These are phyloP conservation scores for Chaetothyriales sp. DNA, from an alignment of 2,329 filamentous ascomycete genomes.

Conservation along the genomic window DNA sequence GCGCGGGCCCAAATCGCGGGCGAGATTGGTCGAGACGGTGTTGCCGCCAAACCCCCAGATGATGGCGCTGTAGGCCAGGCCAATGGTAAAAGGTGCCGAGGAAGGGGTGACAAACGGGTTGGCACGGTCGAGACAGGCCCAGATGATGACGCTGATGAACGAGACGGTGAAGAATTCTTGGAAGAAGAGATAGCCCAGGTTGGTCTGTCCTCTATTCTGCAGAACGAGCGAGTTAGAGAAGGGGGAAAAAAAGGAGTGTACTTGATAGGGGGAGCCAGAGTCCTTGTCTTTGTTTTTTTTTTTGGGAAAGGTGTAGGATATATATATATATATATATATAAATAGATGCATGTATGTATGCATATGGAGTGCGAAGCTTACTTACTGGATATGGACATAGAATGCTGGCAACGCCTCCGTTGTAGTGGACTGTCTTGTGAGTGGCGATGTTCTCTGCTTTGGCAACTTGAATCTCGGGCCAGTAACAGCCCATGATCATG, in stretches of 20 bases:
- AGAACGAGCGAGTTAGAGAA: no score
- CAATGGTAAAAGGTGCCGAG: conserved; percentile 39
- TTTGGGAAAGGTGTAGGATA: no score
- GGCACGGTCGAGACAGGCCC: conserved; percentile 41
- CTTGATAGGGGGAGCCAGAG: no score
- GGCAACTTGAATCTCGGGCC: conserved; percentile 33
- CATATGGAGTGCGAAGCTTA: neutral
- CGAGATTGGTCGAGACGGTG: conserved; percentile 42
- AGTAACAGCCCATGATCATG: conserved; percentile 42
- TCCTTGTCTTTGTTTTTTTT: no score
- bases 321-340: no score
- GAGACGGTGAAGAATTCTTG: conserved; percentile 45
- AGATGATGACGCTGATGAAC: conserved; percentile 44
- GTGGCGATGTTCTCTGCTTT: conserved; percentile 26
- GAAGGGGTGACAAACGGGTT: conserved; percentile 41
- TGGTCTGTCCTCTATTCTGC: conserved; percentile 32
- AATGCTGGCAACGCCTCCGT: conserved; percentile 39
- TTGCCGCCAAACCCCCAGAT: conserved; percentile 43
- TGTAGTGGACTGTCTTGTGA: conserved; percentile 28
- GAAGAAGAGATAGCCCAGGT: conserved; percentile 41
- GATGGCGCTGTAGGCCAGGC: conserved; percentile 38
- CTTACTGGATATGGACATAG: conserved; percentile 37
- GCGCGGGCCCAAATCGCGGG: conserved; percentile 43
- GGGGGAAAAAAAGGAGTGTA: no score
- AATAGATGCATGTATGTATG: no score